Conservation (phyloP, 768 basidiomycete genomes). For the Calocybe indica region DNA sequence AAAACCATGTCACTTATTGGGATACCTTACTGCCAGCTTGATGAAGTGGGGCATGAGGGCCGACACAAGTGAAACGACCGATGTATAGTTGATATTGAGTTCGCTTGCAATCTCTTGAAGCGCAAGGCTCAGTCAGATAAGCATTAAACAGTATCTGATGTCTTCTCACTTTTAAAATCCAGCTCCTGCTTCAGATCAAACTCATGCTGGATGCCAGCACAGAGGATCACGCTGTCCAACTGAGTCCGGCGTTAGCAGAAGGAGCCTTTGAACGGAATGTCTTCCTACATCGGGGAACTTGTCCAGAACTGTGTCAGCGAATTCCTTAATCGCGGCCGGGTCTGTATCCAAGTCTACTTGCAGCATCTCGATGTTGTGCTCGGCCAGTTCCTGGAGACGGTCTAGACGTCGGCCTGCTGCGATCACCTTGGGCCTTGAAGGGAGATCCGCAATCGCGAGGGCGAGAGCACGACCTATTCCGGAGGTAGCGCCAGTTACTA, state of each 20-base stretch:
- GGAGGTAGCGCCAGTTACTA: slow-evolving; percentile 12
- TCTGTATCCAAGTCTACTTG: slow-evolving; percentile 39
- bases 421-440: slow-evolving; percentile 43
- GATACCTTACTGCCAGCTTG: slow-evolving; percentile 38
- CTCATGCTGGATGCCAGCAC: slow-evolving; percentile 48
- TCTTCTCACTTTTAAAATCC: slow-evolving; percentile 32
- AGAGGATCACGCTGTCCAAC: slow-evolving; percentile 51
- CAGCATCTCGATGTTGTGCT: slow-evolving; percentile 33
- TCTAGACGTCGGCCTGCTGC: slow-evolving; percentile 46
- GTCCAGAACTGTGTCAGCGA: slow-evolving; percentile 32
- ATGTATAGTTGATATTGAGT: slow-evolving; percentile 48
- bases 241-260: slow-evolving; percentile 14
- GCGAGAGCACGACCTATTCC: slow-evolving; percentile 44
- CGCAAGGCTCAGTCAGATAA: slow-evolving; percentile 1
- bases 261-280: not conserved
- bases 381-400: slow-evolving; percentile 43
- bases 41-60: slow-evolving; percentile 50
- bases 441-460: slow-evolving; percentile 38
- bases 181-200: slow-evolving; percentile 38
- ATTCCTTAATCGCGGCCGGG: slow-evolving; percentile 29
- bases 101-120: slow-evolving; percentile 36
- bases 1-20: not conserved
- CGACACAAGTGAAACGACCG: slow-evolving; percentile 41
- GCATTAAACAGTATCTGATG: not conserved
- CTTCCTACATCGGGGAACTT: slow-evolving; percentile 41